Evolutionary conservation across 352 stramenopile species (phyloP).

Genomic region (Peronospora belbahrii): DNA sequence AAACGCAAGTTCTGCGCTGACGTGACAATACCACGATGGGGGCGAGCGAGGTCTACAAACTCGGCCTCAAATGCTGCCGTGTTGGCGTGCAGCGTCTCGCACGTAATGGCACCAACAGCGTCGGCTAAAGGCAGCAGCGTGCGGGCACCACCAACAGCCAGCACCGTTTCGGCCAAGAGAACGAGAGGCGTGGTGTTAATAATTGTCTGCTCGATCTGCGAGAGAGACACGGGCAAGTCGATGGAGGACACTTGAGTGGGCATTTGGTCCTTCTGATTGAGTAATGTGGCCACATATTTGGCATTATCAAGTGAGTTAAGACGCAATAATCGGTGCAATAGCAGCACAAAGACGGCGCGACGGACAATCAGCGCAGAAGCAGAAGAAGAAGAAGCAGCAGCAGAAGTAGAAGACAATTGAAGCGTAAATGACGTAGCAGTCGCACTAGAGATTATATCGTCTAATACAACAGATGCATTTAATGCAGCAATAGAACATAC

Average conservation of each 20-base stretch:
- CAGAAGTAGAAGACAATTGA: slow-evolving; percentile 4
- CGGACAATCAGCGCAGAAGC: slow-evolving; percentile 6
- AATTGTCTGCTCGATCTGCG: slow-evolving; percentile 27
- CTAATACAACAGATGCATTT: slow-evolving; percentile 32
- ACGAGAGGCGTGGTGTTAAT: slow-evolving; percentile 29
- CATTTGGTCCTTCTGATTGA: slow-evolving; percentile 49
- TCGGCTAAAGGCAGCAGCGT: slow-evolving; percentile 60
- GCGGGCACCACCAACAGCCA: slow-evolving; percentile 58
- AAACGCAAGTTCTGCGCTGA: slow-evolving; percentile 77
- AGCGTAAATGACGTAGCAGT: slow-evolving; percentile 6
- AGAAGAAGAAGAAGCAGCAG: not conserved
- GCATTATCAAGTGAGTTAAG: slow-evolving; percentile 28
- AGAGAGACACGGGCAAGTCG: slow-evolving; percentile 33
- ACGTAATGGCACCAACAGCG: slow-evolving; percentile 75
- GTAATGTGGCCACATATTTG: slow-evolving; percentile 40
- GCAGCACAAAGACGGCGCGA: slow-evolving; percentile 35
- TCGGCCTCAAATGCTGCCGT: slow-evolving; percentile 75
- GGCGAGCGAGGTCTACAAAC: slow-evolving; percentile 69
- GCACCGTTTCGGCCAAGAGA: slow-evolving; percentile 44
- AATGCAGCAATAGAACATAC: slow-evolving; percentile 54
- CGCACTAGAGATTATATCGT: slow-evolving; percentile 14
- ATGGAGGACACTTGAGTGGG: slow-evolving; percentile 21
- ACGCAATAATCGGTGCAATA: slow-evolving; percentile 39
- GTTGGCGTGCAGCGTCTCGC: slow-evolving; percentile 61
- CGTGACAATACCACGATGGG: slow-evolving; percentile 82